phyloP scores from a whole-genome alignment of 2,329 filamentous ascomycete genomes.

The Spiromastix sp. region DNA sequence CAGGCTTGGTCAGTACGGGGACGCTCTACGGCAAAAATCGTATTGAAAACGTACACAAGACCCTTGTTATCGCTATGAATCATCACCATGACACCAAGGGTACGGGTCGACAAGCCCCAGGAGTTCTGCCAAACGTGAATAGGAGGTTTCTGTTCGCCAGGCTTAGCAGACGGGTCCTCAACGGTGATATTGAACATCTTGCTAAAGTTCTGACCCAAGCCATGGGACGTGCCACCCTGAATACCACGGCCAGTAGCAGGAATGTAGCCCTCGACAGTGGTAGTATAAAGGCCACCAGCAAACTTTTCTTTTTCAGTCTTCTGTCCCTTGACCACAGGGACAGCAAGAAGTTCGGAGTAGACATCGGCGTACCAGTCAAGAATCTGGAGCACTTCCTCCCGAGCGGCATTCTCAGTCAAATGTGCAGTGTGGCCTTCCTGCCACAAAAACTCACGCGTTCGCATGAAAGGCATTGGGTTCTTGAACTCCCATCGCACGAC shows the following conservation, averaged over 20 bases:
- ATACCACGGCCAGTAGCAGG: slow-evolving; percentile 92
- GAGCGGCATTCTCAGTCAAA: slow-evolving; percentile 70
- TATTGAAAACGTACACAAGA: too few relatives aligned
- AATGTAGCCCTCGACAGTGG: slow-evolving; percentile 94
- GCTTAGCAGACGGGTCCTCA: slow-evolving; percentile 69
- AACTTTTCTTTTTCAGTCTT: slow-evolving; percentile 99
- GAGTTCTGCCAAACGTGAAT: slow-evolving; percentile 97
- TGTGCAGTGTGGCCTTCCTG: slow-evolving; percentile 95
- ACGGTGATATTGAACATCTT: slow-evolving; percentile 99
- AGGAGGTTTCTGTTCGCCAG: slow-evolving; percentile 64
- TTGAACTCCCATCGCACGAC: slow-evolving; percentile 96
- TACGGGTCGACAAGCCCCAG: slow-evolving; percentile 94
- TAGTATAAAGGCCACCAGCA: slow-evolving; percentile 90
- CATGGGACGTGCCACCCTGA: slow-evolving; percentile 90
- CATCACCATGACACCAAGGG: slow-evolving; percentile 98
- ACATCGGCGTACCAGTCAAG: slow-evolving; percentile 85
- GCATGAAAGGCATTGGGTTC: slow-evolving; percentile 73
- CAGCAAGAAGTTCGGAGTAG: slow-evolving; percentile 87
- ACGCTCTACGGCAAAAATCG: too few relatives aligned
- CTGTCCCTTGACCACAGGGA: slow-evolving; percentile 82
- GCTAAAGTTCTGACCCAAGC: slow-evolving; percentile 92
- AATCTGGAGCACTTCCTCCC: slow-evolving; percentile 81
- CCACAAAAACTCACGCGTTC: slow-evolving; percentile 94
- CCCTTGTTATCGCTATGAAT: slow-evolving; percentile 95
- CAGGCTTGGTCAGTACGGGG: too few relatives aligned